Evolutionary conservation across 2,329 filamentous ascomycete genomes (phyloP), one percentile per base, ranked within the genome.

Genomic region (Endothia cerciana): DNA sequence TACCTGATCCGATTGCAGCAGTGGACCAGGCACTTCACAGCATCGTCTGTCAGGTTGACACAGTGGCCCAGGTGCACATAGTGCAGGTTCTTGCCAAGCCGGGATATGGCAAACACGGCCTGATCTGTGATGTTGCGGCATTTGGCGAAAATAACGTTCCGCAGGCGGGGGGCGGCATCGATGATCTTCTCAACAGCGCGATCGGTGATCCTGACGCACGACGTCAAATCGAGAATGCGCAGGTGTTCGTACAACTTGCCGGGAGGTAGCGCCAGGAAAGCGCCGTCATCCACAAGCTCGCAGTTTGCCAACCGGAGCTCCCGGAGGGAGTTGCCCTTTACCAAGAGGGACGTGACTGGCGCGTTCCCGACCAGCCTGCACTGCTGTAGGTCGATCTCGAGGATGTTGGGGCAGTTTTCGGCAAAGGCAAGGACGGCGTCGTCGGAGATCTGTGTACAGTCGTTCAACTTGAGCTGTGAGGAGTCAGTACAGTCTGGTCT

Each of bases 1-100:
- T 99, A 99, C 64, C 95, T 87, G 71, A 99, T 98, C 30, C 95
- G 88, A 73, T 94, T 98, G 82, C 95, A 99, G 62, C 83, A 83
- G 71, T 90, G 89, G 47, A 97, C 93, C 40, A 99, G 83, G 64
- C 89, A 89, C 72, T 91, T 91, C 22, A 99, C 93, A 1, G 93
- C 94, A 43, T 89, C 85, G 74, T 99, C 95, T 0, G 94, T 97
- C 74, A 99, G 94, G 57, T 94, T 89, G 36, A 88, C 87, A 77
- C 95, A 99, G 77, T 99, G 95, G 11, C 95, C 95, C 1, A 99
- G 84, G 74, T 99, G 95, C 62, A 99, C 90, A 76, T 97, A 98
- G 77, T 99, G 95, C 63, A 99, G 81, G 73, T 98, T 99, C 82
- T 97, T 98, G 69, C 94, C 93, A 4, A 99, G 85, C 72, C 87